Evolutionary conservation across 805 yeast species (phyloP).

Genomic region (Lipomyces sp.): DNA sequence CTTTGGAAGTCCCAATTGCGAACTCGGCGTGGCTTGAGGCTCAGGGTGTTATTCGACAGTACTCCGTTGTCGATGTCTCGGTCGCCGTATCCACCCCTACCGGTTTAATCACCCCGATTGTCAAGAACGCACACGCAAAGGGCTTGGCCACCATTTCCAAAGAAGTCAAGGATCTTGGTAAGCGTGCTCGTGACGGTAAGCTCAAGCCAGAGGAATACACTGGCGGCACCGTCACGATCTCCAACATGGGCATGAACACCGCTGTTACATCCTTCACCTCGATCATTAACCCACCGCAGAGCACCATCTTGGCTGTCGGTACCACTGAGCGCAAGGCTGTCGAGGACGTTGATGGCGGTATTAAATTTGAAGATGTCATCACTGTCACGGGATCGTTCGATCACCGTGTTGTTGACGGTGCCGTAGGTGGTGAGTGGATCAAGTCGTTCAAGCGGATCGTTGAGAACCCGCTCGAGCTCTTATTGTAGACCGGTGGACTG

Average conservation of each 20-base stretch:
- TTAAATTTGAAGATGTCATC: constrained; percentile 88
- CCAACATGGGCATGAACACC: constrained; percentile 98
- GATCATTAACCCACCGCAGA: constrained; percentile 97
- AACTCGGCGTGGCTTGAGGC: constrained; percentile 92
- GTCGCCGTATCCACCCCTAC: constrained; percentile 99
- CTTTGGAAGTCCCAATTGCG: constrained; percentile 87
- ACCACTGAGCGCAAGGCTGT: constrained; percentile 91
- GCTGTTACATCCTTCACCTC: constrained; percentile 94
- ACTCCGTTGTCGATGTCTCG: constrained; percentile 89
- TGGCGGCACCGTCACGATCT: constrained; percentile 98
- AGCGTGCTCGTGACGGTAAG: constrained; percentile 94
- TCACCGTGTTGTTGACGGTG: constrained; percentile 97
- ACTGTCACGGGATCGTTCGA: constrained; percentile 96
- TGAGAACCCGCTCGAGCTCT: constrained; percentile 94
- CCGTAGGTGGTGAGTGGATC: constrained; percentile 96
- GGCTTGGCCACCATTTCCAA: constrained; percentile 83
- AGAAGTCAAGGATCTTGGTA: constrained; percentile 89
- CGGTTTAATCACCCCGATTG: constrained; percentile 96
- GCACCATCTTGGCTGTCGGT: constrained; percentile 91
- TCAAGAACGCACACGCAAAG: constrained; percentile 82
- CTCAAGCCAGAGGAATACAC: constrained; percentile 95
- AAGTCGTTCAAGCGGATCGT: constrained; percentile 86
- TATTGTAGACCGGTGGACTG: constrained; percentile 57
- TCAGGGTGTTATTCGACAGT: constrained; percentile 91
- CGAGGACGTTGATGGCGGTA: constrained; percentile 91